Conservation (phyloP, 345 rosid genomes). For the Mallotus nudiflorus region DNA sequence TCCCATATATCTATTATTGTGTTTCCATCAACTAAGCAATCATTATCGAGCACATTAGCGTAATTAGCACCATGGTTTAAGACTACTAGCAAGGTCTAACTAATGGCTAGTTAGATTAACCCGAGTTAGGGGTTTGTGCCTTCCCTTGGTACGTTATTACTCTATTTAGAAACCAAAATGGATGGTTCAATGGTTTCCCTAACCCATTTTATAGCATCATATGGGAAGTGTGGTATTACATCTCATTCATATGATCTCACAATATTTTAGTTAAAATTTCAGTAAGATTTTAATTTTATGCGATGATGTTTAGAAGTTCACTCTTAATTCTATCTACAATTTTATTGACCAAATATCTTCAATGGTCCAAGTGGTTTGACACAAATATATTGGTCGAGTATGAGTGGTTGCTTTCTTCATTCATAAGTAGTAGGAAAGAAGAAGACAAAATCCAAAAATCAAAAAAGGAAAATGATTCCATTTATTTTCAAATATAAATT, state of each 20-base stretch:
- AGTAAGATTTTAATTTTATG: not conserved
- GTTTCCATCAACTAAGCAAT: conserved; percentile 62
- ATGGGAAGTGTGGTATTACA: conserved; percentile 1
- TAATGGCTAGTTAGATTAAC: conserved; percentile 8
- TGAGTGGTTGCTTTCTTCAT: no score
- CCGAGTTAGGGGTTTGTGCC: not conserved
- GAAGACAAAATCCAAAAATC: no score
- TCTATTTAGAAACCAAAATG: conserved; percentile 5
- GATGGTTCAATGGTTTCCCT: conserved; percentile 3
- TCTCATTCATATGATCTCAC: not conserved
- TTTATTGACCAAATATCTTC: no score
- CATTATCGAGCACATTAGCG: conserved; percentile 43
- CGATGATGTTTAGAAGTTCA: no score
- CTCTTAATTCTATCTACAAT: no score
- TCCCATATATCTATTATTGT: conserved; percentile 39
- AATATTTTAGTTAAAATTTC: not conserved
- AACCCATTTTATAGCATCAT: not conserved
- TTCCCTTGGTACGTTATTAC: not conserved
- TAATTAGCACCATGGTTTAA: conserved; percentile 27
- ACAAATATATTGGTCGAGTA: no score
- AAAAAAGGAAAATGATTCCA: no score
- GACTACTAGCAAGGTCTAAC: not conserved
- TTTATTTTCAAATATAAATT: no score
- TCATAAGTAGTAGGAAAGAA: no score
- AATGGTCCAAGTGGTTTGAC: no score